Percentiles rank a stretch among this genome's conserved stretches.
Evolutionary conservation across 495 filamentous ascomycete genomes (phyloP).

Genomic region (Aspergillus asperescens): DNA sequence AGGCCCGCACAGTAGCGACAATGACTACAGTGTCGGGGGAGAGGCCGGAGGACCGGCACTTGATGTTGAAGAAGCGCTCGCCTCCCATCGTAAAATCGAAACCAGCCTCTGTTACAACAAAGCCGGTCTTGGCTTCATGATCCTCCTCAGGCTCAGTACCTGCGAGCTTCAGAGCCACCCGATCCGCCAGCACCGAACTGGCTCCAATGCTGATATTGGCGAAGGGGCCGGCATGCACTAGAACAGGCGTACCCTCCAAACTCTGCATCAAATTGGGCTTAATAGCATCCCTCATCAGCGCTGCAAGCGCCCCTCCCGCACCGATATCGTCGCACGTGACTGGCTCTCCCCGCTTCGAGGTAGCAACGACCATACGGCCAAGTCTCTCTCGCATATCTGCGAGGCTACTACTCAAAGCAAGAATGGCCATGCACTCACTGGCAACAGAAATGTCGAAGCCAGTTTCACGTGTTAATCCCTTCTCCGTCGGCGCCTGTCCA

Average conservation of each 20-base stretch:
- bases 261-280: slow-evolving; percentile 99
- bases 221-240: slow-evolving; percentile 96
- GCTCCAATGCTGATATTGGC: slow-evolving; percentile 98
- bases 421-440: slow-evolving; percentile 96
- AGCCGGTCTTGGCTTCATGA: slow-evolving; percentile 76
- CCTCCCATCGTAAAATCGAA: slow-evolving; percentile 99
- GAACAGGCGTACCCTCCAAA: slow-evolving; percentile 91
- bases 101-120: slow-evolving; percentile 95
- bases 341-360: slow-evolving; percentile 76
- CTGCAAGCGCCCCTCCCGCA: slow-evolving; percentile 84
- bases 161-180: slow-evolving; percentile 89
- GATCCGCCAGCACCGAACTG: slow-evolving; percentile 90
- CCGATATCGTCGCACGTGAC: slow-evolving; percentile 96
- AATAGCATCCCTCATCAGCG: slow-evolving; percentile 95
- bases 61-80: slow-evolving; percentile 99
- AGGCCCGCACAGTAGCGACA: slow-evolving; percentile 88
- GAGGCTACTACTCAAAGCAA: slow-evolving; percentile 84
- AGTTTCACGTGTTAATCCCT: slow-evolving; percentile 75
- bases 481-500: slow-evolving; percentile 84
- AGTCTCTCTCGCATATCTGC: slow-evolving; percentile 89
- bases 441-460: slow-evolving; percentile 97
- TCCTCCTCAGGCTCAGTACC: slow-evolving; percentile 95
- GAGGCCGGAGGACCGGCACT: slow-evolving; percentile 91
- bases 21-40: slow-evolving; percentile 90
- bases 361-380: slow-evolving; percentile 94